phyloP scores from a whole-genome alignment of 129 eudicot species.

The Glebionis coronaria region DNA sequence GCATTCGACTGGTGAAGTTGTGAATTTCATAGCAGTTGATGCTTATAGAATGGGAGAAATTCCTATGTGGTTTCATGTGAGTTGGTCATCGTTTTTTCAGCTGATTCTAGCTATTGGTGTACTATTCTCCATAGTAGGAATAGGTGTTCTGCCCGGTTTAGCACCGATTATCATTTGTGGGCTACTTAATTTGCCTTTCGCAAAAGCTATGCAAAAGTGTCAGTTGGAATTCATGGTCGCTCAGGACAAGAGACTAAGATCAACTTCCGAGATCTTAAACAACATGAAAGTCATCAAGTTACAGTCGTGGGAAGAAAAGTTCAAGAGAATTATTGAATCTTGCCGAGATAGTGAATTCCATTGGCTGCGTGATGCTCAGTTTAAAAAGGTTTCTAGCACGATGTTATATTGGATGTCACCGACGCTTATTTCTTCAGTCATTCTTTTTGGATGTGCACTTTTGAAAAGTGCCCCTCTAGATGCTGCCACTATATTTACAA shows the following conservation, averaged over 20 bases:
- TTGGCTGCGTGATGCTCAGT: constrained; percentile 47
- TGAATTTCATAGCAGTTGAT: constrained; percentile 61
- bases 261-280: constrained; percentile 71
- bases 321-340: constrained; percentile 43
- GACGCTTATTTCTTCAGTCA: constrained; percentile 51
- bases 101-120: constrained; percentile 39
- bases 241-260: constrained; percentile 64
- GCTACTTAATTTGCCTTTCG: constrained; percentile 52
- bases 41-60: constrained; percentile 70
- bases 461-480: constrained; percentile 50
- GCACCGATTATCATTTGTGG: constrained; percentile 47
- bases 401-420: constrained; percentile 66
- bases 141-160: constrained; percentile 51
- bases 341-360: constrained; percentile 48
- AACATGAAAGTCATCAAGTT: constrained; percentile 81
- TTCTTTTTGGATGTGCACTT: constrained; percentile 49
- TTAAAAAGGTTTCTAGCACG: constrained; percentile 36
- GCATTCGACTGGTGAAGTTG: constrained; percentile 70
- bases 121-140: constrained; percentile 43
- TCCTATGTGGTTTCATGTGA: constrained; percentile 46
- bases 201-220: constrained; percentile 49
- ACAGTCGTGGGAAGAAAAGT: constrained; percentile 82
- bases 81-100: constrained; percentile 40
- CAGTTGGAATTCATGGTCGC: constrained; percentile 51
- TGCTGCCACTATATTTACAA: constrained; percentile 65